phyloP scores from a whole-genome alignment of 805 yeast genomes.

The Candida coleopterorum region DNA sequence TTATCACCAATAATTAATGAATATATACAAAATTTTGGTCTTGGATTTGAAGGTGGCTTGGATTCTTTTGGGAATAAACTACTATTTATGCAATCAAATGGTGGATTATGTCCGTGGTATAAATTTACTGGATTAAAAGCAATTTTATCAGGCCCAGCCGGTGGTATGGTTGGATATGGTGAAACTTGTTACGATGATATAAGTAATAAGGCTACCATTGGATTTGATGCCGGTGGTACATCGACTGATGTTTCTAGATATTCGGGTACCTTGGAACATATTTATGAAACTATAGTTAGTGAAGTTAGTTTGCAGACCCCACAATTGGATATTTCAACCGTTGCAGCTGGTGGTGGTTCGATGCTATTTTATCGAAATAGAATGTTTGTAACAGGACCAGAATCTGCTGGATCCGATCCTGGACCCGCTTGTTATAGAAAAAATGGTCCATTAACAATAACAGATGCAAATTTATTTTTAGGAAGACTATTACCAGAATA shows the following conservation, averaged over 20 bases:
- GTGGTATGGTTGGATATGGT: slow-evolving; percentile 94
- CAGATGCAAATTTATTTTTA: slow-evolving; percentile 34
- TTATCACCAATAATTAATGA: slow-evolving; percentile 34
- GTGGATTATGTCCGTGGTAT: slow-evolving; percentile 83
- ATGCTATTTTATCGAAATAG: slow-evolving; percentile 35
- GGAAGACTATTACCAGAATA: slow-evolving; percentile 32
- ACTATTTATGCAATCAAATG: slow-evolving; percentile 95
- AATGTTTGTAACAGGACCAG: slow-evolving; percentile 37
- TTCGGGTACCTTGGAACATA: slow-evolving; percentile 37
- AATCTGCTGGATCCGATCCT: slow-evolving; percentile 37
- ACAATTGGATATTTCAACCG: slow-evolving; percentile 40
- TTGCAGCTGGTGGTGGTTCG: slow-evolving; percentile 46
- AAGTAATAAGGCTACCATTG: slow-evolving; percentile 28
- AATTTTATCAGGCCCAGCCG: slow-evolving; percentile 94
- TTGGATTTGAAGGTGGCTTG: slow-evolving; percentile 39
- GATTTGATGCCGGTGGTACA: slow-evolving; percentile 43
- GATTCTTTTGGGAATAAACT: slow-evolving; percentile 46
- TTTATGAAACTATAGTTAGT: slow-evolving; percentile 42
- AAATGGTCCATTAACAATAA: slow-evolving; percentile 37
- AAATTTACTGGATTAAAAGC: slow-evolving; percentile 85
- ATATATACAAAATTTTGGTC: slow-evolving; percentile 32
- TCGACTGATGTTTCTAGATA: slow-evolving; percentile 43
- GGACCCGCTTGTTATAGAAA: slow-evolving; percentile 39
- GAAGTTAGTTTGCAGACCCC: slow-evolving; percentile 43
- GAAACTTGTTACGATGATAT: slow-evolving; percentile 61